Evolutionary conservation across 2,329 filamentous ascomycete species (phyloP).

Genomic region (Xylariales sp.): DNA sequence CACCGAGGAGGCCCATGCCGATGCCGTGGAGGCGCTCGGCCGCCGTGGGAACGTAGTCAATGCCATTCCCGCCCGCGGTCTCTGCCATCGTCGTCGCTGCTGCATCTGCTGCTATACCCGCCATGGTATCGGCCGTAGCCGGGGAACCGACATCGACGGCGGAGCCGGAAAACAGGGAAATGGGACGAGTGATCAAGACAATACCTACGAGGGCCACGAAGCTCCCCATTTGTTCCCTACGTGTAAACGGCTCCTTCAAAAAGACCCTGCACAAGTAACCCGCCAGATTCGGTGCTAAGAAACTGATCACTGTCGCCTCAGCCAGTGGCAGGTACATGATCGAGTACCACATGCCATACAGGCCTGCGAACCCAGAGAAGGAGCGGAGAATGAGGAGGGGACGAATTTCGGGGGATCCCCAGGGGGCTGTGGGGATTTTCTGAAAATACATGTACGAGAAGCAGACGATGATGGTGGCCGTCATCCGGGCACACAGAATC

Average conservation of each 20-base stretch:
- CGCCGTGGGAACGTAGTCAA: slow-evolving; percentile 43
- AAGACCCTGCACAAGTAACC: slow-evolving; percentile 77
- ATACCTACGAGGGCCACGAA: slow-evolving; percentile 74
- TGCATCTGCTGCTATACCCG: too few species aligned
- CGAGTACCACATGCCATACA: slow-evolving; percentile 68
- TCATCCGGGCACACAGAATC: slow-evolving; percentile 77
- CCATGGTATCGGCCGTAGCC: slow-evolving; percentile 12
- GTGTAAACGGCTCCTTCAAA: slow-evolving; percentile 71
- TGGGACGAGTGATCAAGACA: slow-evolving; percentile 74
- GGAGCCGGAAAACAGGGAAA: slow-evolving; percentile 30
- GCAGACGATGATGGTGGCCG: slow-evolving; percentile 63
- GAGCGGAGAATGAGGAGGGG: slow-evolving; percentile 65
- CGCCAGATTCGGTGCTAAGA: slow-evolving; percentile 72
- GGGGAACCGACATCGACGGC: not conserved
- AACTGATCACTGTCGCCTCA: slow-evolving; percentile 86
- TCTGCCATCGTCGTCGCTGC: slow-evolving; percentile 13
- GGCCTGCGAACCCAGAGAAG: slow-evolving; percentile 68
- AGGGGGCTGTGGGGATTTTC: slow-evolving; percentile 62
- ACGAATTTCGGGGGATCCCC: slow-evolving; percentile 64
- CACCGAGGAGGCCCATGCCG: slow-evolving; percentile 67
- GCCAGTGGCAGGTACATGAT: slow-evolving; percentile 75
- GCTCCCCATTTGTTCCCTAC: slow-evolving; percentile 70
- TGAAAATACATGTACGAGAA: slow-evolving; percentile 69
- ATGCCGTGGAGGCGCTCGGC: slow-evolving; percentile 66
- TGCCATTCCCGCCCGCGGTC: slow-evolving; percentile 21